Base-by-base conservation (phyloP, 2,329 filamentous ascomycete genomes). In the Fusarium mundagurra region DNA sequence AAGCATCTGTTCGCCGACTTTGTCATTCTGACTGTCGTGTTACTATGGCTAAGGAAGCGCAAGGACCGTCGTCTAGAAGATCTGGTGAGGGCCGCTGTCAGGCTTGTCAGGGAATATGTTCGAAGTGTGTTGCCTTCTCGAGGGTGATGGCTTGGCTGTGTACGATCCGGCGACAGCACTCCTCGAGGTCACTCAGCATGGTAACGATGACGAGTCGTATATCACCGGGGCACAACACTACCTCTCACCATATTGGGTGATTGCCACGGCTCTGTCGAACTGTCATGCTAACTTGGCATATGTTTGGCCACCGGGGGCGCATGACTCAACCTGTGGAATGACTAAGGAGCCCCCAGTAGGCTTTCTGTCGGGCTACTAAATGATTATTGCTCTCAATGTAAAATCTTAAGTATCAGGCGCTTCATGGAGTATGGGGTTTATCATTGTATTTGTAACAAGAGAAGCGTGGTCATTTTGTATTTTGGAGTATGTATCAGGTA, bases 1-100 rank as follows among this genome's bases (percentile, higher is more conserved):
- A 94, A 94, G 80, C 94, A 98, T 79, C 77, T 96, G 11, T 85
- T 93, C 34, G 86, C 93, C 50, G 94, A 98, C 82, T 80, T 92
- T 16, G 85, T 92, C 33, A 82, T 95, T 6, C 81, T 96, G 20
- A 87, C 86, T 34, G 74, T 94, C 3, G 83, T 95, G 43, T 81
- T 96, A 54, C 78, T 94, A 12, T 95, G 92, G 89, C 88, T 96
- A 89, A 86, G 93, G 61, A 88, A 87, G 73, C 90, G 89, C 79
- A 92, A 92, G 76, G 93, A 96, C 77, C 85, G 89, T 53, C 86
- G 93, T 67, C 81, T 95, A 3, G 93, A 96, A 80, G 93, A 93
- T 72, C 86, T 93, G n/a, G 89, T 95, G 8, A 85, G 93, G 53
- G 90, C 92, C 2, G 85, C 91, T 20, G 80, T 94, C 16, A 85